Percentiles rank a stretch among this genome's conserved stretches.
phyloP scores from a whole-genome alignment of 2,329 filamentous ascomycete genomes.

The Beauveria sp. region DNA sequence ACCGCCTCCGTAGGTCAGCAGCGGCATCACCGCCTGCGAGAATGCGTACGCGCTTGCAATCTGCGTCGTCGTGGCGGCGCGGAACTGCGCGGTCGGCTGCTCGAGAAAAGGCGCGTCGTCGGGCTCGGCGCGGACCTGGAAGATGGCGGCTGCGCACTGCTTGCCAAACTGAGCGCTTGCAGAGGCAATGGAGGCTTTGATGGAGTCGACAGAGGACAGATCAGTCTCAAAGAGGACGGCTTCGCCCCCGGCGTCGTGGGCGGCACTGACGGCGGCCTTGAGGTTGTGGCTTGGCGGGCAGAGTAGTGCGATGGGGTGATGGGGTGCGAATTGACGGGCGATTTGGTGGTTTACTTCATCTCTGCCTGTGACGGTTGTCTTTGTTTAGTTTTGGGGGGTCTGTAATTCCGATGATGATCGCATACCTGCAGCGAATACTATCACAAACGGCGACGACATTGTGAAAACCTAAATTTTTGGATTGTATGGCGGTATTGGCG shows the following conservation, averaged over 20 bases:
- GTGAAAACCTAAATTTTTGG: background rate
- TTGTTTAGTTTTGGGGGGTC: background rate
- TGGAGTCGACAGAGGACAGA: background rate
- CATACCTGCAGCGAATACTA: background rate
- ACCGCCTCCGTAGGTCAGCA: background rate
- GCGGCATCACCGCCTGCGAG: constrained; percentile 1
- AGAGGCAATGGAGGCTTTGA: background rate
- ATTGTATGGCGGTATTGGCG: background rate
- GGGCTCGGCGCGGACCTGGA: background rate
- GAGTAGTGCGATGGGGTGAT: constrained; percentile 4
- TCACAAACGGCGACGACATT: background rate
- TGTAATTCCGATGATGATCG: background rate
- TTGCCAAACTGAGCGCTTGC: background rate
- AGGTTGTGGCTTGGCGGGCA: background rate
- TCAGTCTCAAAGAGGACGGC: constrained; percentile 4
- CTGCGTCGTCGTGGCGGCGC: background rate
- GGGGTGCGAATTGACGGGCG: background rate
- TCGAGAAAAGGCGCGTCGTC: background rate
- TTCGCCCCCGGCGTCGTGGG: background rate
- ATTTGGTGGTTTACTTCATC: background rate
- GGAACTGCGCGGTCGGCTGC: background rate
- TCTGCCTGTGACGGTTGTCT: background rate
- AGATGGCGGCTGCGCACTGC: constrained; percentile 8
- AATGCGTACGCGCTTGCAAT: constrained; percentile 8
- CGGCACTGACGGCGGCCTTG: background rate